phyloP scores from a whole-genome alignment of 306 rosid genomes.

The Citrullus amarus region DNA sequence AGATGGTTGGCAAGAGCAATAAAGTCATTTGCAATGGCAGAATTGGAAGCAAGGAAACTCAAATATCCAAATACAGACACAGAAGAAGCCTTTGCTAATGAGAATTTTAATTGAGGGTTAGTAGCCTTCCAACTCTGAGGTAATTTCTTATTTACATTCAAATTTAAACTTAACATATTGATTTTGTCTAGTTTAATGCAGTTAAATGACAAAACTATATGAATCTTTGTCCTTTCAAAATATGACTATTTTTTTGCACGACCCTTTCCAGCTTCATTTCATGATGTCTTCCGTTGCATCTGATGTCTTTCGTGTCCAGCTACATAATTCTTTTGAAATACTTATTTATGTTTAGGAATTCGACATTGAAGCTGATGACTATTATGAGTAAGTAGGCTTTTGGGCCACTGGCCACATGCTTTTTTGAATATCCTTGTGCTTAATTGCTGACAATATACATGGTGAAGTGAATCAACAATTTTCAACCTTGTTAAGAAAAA shows the following conservation, averaged over 20 bases:
- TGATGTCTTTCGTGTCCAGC: background rate
- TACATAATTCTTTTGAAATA: background rate
- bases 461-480: background rate
- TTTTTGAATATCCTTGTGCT: background rate
- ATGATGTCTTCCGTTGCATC: background rate
- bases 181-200: background rate
- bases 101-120: constrained; percentile 85
- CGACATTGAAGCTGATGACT: background rate
- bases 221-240: background rate
- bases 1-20: constrained; percentile 90
- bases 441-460: background rate
- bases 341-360: background rate
- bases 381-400: background rate
- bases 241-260: background rate
- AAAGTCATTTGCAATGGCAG: constrained; percentile 69
- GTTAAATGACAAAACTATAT: background rate
- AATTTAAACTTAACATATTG: background rate
- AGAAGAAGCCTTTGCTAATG: constrained; percentile 70
- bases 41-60: constrained; percentile 74
- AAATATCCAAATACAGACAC: constrained; percentile 79
- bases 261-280: background rate
- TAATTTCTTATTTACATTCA: background rate
- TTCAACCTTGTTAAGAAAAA: background rate
- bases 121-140: constrained; percentile 10
- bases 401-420: background rate